A percentile compares a stretch with the other conserved stretches of the same genome.
Evolutionary conservation across 495 filamentous ascomycete species (phyloP).

Genomic region (Hypoxylon crocopeplum): DNA sequence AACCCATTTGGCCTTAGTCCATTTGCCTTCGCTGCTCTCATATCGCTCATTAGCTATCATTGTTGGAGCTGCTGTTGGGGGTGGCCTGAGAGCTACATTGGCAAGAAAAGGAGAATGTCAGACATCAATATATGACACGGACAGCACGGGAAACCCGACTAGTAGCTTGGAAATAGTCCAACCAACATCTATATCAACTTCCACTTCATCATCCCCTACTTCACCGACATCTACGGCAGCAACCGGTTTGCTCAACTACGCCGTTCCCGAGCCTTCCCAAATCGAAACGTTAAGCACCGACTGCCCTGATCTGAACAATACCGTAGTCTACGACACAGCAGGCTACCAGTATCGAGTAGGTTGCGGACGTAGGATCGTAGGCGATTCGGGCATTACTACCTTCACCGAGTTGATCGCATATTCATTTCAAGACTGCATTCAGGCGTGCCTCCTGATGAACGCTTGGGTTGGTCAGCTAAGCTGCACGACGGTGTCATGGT

Average conservation of each 20-base stretch:
- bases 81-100: background rate
- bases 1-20: constrained; percentile 1
- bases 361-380: background rate
- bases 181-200: background rate
- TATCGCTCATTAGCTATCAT: background rate
- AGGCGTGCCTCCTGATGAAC: background rate
- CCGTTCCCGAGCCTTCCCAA: background rate
- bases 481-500: background rate
- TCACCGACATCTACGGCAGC: background rate
- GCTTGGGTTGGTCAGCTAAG: background rate
- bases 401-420: background rate
- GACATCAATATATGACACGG: too few relatives aligned
- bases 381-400: background rate
- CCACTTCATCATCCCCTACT: background rate
- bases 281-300: background rate
- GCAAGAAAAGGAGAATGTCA: background rate
- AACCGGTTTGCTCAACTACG: background rate
- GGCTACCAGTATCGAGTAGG: background rate
- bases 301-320: background rate
- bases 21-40: constrained; percentile 1
- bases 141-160: too few relatives aligned
- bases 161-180: background rate
- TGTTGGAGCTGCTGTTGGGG: background rate
- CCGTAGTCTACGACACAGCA: background rate
- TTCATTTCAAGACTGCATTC: background rate